A percentile compares a stretch with the other conserved stretches of the same genome.
Conservation (phyloP, 169 alveolate species). For the Plasmodium gonderi region DNA sequence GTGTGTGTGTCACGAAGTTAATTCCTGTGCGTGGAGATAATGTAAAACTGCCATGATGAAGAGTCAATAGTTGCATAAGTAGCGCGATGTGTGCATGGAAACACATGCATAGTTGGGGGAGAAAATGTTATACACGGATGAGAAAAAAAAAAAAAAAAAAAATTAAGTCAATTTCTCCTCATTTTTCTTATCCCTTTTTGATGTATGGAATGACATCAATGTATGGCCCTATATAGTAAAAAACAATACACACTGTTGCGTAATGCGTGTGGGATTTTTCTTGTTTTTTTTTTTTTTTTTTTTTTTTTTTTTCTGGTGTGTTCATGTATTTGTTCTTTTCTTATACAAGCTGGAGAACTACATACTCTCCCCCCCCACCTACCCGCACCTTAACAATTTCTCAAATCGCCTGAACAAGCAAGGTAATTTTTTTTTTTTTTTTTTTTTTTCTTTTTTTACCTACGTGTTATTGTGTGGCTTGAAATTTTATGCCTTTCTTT, state of each 20-base stretch:
- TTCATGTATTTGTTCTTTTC: too few species aligned
- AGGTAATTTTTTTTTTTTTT: background rate
- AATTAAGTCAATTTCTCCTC: background rate
- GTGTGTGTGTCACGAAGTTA: too few species aligned
- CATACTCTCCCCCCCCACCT: too few species aligned
- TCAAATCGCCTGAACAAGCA: constrained; percentile 1
- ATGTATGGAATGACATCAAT: too few species aligned
- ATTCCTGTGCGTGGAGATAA: too few species aligned
- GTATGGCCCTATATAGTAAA: too few species aligned
- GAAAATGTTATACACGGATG: background rate
- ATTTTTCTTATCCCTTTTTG: background rate
- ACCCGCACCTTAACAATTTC: too few species aligned
- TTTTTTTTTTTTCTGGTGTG: too few species aligned
- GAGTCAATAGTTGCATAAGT: too few species aligned
- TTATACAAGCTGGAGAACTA: too few species aligned
- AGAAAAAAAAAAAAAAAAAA: background rate
- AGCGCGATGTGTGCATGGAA: too few species aligned
- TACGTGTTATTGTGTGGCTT: background rate
- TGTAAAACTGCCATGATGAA: too few species aligned
- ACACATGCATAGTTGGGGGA: background rate
- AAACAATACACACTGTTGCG: background rate
- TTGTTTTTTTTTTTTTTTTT: background rate
- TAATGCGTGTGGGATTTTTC: background rate
- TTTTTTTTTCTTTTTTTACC: background rate
- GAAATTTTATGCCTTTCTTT: background rate